Evolutionary conservation across 2,329 filamentous ascomycete genomes (phyloP).

Genomic region (Monilinia laxa): DNA sequence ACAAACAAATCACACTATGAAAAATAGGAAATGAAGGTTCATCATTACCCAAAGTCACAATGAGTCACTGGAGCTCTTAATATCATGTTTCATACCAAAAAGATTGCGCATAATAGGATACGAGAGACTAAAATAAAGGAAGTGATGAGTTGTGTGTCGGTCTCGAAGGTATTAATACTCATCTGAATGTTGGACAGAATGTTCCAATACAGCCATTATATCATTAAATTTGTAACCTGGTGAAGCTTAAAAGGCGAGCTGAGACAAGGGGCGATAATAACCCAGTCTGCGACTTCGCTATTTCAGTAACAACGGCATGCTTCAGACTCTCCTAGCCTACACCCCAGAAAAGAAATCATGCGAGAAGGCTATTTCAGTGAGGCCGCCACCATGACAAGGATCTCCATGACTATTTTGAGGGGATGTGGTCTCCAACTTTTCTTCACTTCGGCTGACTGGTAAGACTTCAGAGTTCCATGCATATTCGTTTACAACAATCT

Average conservation of each 20-base stretch:
- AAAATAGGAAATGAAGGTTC: neutral
- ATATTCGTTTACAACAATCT: conserved; percentile 4
- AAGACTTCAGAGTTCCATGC: neutral
- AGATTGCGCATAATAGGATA: neutral
- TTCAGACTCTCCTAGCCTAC: neutral
- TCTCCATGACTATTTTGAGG: neutral
- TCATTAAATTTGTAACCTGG: neutral
- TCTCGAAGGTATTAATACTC: neutral
- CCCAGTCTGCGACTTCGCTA: neutral
- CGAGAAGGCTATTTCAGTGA: neutral
- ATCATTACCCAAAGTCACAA: neutral
- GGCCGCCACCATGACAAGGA: neutral
- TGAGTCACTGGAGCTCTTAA: neutral
- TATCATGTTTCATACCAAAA: neutral
- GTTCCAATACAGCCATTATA: neutral
- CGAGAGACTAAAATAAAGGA: too few species aligned
- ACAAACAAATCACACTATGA: too few species aligned
- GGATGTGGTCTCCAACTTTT: neutral
- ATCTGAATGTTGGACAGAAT: neutral
- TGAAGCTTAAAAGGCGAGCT: neutral
- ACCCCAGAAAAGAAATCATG: neutral
- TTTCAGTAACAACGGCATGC: neutral
- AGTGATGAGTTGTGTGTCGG: neutral
- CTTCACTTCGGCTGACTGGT: neutral
- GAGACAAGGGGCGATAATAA: neutral